Conservation (phyloP, 1,139 yeast genomes). For the Candida mesenterica region DNA sequence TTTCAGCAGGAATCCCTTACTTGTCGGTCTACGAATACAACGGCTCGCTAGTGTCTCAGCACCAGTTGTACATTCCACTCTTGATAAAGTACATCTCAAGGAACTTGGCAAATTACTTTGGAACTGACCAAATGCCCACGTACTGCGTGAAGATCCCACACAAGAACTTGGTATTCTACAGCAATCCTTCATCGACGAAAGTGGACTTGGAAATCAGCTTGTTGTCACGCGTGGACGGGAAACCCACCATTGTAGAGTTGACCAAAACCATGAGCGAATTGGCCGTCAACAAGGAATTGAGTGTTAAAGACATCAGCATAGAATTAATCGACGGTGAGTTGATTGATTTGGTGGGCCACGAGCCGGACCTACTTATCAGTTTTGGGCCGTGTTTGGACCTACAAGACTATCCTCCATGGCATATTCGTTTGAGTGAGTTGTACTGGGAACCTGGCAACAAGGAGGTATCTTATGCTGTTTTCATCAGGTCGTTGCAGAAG, state of each 20-base stretch:
- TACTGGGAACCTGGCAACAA: slow-evolving; percentile 87
- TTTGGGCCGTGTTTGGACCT: slow-evolving; percentile 86
- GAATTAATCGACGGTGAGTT: slow-evolving; percentile 75
- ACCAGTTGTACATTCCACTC: slow-evolving; percentile 40
- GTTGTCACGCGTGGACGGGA: slow-evolving; percentile 78
- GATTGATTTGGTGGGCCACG: slow-evolving; percentile 74
- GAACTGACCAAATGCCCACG: slow-evolving; percentile 63
- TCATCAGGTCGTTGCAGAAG: slow-evolving; percentile 76
- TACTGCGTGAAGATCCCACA: slow-evolving; percentile 64
- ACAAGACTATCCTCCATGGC: slow-evolving; percentile 99
- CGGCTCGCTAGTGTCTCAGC: slow-evolving; percentile 57
- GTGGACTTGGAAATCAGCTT: slow-evolving; percentile 64
- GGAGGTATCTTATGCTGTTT: slow-evolving; percentile 79
- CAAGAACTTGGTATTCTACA: slow-evolving; percentile 48
- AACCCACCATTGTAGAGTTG: slow-evolving; percentile 83
- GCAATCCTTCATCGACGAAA: slow-evolving; percentile 26
- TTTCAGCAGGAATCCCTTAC: slow-evolving; percentile 76
- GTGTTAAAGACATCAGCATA: slow-evolving; percentile 67
- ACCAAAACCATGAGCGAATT: slow-evolving; percentile 84
- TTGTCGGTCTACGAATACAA: slow-evolving; percentile 77
- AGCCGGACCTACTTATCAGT: slow-evolving; percentile 82
- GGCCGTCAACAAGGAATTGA: slow-evolving; percentile 60
- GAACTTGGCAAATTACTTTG: slow-evolving; percentile 72
- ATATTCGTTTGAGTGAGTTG: slow-evolving; percentile 82
- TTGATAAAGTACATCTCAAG: slow-evolving; percentile 58